These are phyloP conservation scores for Macrotyloma uniflorum DNA, from an alignment of 306 rosid genomes.

Conservation along the genomic window DNA sequence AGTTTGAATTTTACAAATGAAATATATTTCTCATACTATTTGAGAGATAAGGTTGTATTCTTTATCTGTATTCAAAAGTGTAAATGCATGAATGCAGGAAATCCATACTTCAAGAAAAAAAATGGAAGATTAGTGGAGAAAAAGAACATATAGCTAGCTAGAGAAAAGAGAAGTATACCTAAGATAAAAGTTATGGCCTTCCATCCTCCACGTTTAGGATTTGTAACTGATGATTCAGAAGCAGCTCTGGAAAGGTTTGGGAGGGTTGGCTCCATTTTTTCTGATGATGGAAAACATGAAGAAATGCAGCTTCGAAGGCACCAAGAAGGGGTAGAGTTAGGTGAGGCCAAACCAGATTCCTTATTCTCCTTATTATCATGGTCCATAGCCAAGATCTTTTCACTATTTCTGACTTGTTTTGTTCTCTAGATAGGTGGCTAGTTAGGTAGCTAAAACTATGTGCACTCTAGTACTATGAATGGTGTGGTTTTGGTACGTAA, in stretches of 20 bases:
- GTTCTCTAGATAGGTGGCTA: neutral
- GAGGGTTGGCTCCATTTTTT: neutral
- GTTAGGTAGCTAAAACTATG: neutral
- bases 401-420: neutral
- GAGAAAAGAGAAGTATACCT: conserved; percentile 50
- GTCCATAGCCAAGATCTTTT: neutral
- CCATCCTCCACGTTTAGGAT: conserved; percentile 65
- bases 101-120: neutral
- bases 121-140: neutral
- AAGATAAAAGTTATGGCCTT: conserved; percentile 71
- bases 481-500: neutral
- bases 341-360: neutral
- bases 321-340: neutral
- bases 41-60: too few species aligned
- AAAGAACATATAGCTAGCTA: neutral
- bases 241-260: neutral
- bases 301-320: conserved; percentile 17
- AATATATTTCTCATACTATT: too few species aligned
- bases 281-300: neutral
- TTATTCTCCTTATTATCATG: neutral
- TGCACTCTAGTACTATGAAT: neutral
- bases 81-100: neutral
- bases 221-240: conserved; percentile 9
- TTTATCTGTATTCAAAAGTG: too few species aligned
- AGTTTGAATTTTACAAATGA: too few species aligned